A percentile compares a stretch with the other conserved stretches of the same genome.
phyloP scores from a whole-genome alignment of 1,284 basidiomycete species.

The Heterobasidion occidentale region DNA sequence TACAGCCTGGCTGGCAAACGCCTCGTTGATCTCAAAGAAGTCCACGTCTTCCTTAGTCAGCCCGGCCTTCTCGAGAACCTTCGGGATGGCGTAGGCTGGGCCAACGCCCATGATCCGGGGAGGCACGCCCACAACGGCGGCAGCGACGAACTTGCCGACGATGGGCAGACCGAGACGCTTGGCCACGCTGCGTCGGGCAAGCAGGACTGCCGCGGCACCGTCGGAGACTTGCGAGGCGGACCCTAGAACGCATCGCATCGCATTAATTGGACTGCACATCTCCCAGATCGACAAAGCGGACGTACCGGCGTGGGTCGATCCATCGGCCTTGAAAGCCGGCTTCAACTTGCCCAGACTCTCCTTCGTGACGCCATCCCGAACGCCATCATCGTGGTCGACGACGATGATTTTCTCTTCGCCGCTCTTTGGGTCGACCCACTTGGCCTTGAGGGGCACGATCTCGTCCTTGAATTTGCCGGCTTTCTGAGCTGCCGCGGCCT shows the following conservation, averaged over 20 bases:
- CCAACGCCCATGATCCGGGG: slow-evolving; percentile 90
- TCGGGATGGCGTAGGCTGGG: slow-evolving; percentile 87
- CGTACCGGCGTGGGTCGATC: slow-evolving; percentile 82
- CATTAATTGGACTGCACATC: neutral
- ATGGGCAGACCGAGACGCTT: slow-evolving; percentile 88
- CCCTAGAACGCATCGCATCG: slow-evolving; percentile 24
- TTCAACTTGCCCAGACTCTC: slow-evolving; percentile 88
- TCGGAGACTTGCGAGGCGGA: slow-evolving; percentile 97
- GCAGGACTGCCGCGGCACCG: slow-evolving; percentile 91
- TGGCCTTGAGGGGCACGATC: slow-evolving; percentile 82
- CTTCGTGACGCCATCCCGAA: slow-evolving; percentile 85
- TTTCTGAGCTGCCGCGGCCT: slow-evolving; percentile 84
- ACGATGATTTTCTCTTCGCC: slow-evolving; percentile 74
- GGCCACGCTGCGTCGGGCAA: slow-evolving; percentile 81
- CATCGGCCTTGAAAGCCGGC: slow-evolving; percentile 85
- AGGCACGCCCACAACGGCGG: slow-evolving; percentile 77
- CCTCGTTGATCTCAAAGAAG: slow-evolving; percentile 95
- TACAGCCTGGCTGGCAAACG: slow-evolving; percentile 84
- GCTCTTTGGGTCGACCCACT: slow-evolving; percentile 77
- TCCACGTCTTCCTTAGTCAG: slow-evolving; percentile 76
- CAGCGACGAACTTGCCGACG: slow-evolving; percentile 85
- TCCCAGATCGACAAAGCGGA: neutral
- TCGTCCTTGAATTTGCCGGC: slow-evolving; percentile 89
- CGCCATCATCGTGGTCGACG: slow-evolving; percentile 88
- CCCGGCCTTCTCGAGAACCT: slow-evolving; percentile 66